Base-by-base conservation (phyloP, 495 filamentous ascomycete species). In the Penicillium ochrochloron region DNA sequence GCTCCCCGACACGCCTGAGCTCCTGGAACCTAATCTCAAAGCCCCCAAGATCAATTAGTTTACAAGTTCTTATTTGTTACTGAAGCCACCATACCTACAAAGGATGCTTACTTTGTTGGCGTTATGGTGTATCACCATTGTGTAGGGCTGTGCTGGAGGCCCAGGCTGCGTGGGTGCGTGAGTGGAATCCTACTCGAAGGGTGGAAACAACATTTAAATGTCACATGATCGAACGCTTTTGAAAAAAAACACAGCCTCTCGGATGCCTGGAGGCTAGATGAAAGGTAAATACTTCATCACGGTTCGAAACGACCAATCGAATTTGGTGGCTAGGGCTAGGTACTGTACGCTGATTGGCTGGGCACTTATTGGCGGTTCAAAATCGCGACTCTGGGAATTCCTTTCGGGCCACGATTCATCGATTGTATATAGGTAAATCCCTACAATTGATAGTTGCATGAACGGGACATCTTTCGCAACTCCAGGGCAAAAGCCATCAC, bases 261-360 rank as follows among this genome's bases (percentile, higher is more conserved):
- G 44, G 44, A 48, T 48, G 44, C 3, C 44, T 48, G 17, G 44
- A 48, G 10, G 35, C 44, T 48, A 48, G 3, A 48, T 48, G 17
- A 48, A 48, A 48, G 7, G 44, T 48, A 48, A 48, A 48, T 48
- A 48, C 7, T 48, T 48, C 21, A 48, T 48, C 44, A 21, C 44
- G 2, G 17, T 48, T 48, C 23, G 44, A 11, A 48, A 48, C 44
- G 44, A 48, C 44, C 44, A 21, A 48, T 21, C 21, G 44, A 48
- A 48, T 48, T 46, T 48, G 17, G 44, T 48, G 44, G 23, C 11
- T 48, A 3, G 44, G 44, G 23, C 44, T 25, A 17, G 44, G 44
- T 44, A 44, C 41, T 44, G 17, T 19, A 10, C 23, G 48, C 52
- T 23, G 75, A 71, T 59, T 81, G 67, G 3, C 80, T 80, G 0